phyloP scores from a whole-genome alignment of 2,329 filamentous ascomycete genomes.

The Drechslerella dactyloides region DNA sequence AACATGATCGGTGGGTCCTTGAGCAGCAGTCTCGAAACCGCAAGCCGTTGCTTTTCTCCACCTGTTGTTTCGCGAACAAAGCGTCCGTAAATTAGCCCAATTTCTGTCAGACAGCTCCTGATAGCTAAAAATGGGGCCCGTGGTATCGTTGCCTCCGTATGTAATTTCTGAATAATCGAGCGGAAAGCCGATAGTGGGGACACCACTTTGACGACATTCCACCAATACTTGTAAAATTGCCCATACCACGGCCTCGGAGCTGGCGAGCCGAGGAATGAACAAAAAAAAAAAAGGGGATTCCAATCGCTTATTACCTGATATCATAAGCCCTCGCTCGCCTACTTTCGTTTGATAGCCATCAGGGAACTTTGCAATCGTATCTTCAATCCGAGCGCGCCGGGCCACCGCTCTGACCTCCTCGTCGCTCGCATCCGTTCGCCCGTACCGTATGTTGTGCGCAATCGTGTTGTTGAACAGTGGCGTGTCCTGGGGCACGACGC shows the following conservation, averaged over 20 bases:
- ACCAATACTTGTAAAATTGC: too few species aligned
- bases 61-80: constrained; percentile 56
- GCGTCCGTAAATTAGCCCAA: constrained; percentile 35
- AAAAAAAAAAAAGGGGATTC: too few species aligned
- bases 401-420: constrained; percentile 79
- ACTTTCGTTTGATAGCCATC: constrained; percentile 91
- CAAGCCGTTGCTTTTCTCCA: constrained; percentile 89
- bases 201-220: too few species aligned
- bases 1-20: constrained; percentile 90
- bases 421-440: constrained; percentile 75
- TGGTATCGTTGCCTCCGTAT: constrained; percentile 5
- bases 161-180: neutral
- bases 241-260: too few species aligned
- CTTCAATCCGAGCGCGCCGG: constrained; percentile 80
- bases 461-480: constrained; percentile 97
- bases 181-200: too few species aligned
- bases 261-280: too few species aligned
- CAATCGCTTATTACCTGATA: constrained; percentile 66
- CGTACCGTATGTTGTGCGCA: constrained; percentile 93
- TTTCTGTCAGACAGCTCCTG: neutral
- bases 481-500: constrained; percentile 95
- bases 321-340: constrained; percentile 94
- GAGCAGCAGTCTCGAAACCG: constrained; percentile 79
- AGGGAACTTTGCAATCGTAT: constrained; percentile 78
- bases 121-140: constrained; percentile 19